These are phyloP conservation scores for Thraustotheca clavata DNA, from an alignment of 352 stramenopile species.

Conservation along the genomic window DNA sequence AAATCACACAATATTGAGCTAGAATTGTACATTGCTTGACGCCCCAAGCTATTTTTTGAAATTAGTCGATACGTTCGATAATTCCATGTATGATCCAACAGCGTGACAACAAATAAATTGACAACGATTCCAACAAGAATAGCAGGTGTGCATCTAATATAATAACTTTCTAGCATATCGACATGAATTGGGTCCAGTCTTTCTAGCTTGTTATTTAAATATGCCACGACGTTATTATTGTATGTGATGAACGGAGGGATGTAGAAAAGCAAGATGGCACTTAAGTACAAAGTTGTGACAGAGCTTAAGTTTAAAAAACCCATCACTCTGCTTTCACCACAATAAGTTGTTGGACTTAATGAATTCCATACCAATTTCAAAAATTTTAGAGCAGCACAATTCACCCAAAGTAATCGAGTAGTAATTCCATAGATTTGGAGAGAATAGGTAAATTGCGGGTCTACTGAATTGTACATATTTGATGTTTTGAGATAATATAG, in stretches of 20 bases:
- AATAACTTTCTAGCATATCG: neutral
- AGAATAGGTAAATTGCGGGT: neutral
- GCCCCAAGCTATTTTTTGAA: constrained; percentile 2
- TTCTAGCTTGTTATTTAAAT: neutral
- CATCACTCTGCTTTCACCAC: constrained; percentile 2
- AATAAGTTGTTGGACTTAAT: neutral
- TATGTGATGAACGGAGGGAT: constrained; percentile 12
- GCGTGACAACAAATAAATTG: neutral
- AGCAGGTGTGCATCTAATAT: neutral
- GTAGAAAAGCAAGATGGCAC: constrained; percentile 14
- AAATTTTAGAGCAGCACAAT: constrained; percentile 7
- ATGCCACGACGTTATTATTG: constrained; percentile 2
- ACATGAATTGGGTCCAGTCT: neutral
- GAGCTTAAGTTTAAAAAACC: constrained; percentile 9
- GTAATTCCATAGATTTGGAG: neutral
- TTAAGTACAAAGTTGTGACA: constrained; percentile 15
- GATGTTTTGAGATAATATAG: constrained; percentile 1
- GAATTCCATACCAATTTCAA: neutral
- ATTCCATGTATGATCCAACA: neutral
- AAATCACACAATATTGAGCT: neutral
- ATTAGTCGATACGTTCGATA: neutral
- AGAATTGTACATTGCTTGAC: constrained; percentile 21
- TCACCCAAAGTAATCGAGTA: constrained; percentile 17
- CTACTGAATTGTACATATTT: neutral
- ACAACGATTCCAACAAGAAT: neutral